These are phyloP conservation scores for Trypethelium eluteriae DNA, from an alignment of 495 filamentous ascomycete genomes.

Conservation along the genomic window DNA sequence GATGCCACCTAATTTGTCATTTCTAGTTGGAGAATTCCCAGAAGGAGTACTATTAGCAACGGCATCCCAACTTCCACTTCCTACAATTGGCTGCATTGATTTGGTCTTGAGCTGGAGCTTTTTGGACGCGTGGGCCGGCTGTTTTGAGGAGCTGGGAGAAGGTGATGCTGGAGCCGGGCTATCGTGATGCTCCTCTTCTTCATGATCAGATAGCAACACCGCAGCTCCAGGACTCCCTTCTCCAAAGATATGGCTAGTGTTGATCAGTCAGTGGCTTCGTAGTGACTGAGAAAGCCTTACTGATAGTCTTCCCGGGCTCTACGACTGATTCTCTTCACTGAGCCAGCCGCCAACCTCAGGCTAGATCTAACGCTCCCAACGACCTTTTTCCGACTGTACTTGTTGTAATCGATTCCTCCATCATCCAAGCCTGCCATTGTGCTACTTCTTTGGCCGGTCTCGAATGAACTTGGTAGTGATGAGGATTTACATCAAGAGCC, in stretches of 20 bases:
- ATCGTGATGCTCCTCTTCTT: not conserved
- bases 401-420: not conserved
- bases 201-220: not conserved
- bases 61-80: too few species aligned
- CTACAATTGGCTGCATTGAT: too few species aligned
- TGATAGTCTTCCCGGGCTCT: constrained; percentile 6
- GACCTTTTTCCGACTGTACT: not conserved
- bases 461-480: not conserved
- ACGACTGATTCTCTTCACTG: not conserved
- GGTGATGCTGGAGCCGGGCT: not conserved
- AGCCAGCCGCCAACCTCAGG: not conserved
- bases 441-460: not conserved
- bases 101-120: not conserved
- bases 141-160: not conserved
- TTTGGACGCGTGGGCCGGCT: not conserved
- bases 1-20: not conserved
- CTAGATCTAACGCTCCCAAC: constrained; percentile 1
- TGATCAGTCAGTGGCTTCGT: not conserved
- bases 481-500: not conserved
- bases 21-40: not conserved
- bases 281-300: not conserved
- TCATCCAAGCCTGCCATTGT: not conserved
- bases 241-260: not conserved
- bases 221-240: not conserved
- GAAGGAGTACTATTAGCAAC: not conserved